Evolutionary conservation across 352 stramenopile genomes (phyloP).

Genomic region (Pseudoperonospora humuli): DNA sequence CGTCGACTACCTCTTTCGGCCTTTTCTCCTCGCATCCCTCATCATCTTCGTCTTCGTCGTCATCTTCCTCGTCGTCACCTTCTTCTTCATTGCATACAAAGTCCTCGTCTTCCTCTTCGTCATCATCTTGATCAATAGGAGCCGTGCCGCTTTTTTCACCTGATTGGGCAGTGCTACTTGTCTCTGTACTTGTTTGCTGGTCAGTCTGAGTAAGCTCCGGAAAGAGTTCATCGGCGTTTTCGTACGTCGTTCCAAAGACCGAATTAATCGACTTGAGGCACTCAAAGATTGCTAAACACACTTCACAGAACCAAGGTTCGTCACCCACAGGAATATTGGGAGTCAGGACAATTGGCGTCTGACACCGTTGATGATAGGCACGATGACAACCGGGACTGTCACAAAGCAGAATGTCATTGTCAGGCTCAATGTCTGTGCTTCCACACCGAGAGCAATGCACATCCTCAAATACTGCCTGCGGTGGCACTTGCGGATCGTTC

Average conservation of each 20-base stretch:
- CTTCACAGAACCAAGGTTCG: slow-evolving; percentile 75
- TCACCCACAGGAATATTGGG: slow-evolving; percentile 52
- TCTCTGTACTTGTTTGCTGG: slow-evolving; percentile 14
- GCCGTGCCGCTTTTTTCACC: slow-evolving; percentile 10
- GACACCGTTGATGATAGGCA: slow-evolving; percentile 76
- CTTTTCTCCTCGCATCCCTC: slow-evolving; percentile 12
- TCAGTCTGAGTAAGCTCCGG: slow-evolving; percentile 35
- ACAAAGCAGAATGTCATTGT: slow-evolving; percentile 83
- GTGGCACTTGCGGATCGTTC: slow-evolving; percentile 45
- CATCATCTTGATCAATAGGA: slow-evolving; percentile 24
- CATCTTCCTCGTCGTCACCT: slow-evolving; percentile 21
- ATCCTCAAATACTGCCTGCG: slow-evolving; percentile 35
- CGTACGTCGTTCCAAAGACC: slow-evolving; percentile 62
- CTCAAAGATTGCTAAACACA: slow-evolving; percentile 71
- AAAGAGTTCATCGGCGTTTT: slow-evolving; percentile 45
- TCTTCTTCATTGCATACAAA: slow-evolving; percentile 30
- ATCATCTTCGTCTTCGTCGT: slow-evolving; percentile 22
- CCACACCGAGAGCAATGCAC: slow-evolving; percentile 76
- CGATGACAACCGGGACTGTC: slow-evolving; percentile 65
- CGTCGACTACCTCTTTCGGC: not conserved
- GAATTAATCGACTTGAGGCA: slow-evolving; percentile 76
- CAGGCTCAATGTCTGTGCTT: slow-evolving; percentile 45
- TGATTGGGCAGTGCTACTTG: slow-evolving; percentile 15
- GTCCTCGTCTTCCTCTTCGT: slow-evolving; percentile 52
- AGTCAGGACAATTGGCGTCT: slow-evolving; percentile 50